Base-by-base conservation (phyloP, 768 basidiomycete species). In the Floccularia luteovirens region DNA sequence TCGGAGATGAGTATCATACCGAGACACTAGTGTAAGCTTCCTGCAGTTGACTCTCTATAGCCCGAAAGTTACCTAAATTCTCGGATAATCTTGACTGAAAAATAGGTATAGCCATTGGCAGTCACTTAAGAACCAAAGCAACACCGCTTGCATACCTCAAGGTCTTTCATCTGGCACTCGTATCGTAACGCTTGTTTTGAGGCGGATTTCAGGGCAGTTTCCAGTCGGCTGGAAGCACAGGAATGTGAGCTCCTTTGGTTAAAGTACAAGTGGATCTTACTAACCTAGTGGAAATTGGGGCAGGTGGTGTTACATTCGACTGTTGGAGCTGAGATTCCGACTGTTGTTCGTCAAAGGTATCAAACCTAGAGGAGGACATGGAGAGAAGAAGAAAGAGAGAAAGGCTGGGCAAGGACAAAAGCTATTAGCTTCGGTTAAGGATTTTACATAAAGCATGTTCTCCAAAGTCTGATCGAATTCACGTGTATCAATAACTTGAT, bases 51-150 rank as follows among this genome's bases (percentile, higher is more conserved):
- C 72, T 72, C 47, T 88, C 82, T 45, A 88, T 78, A 13, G 80
- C 78, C 39, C 81, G 67, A 40, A 85, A 86, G 52, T 87, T 87
- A 50, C 79, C 79, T 40, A 88, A 62, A 52, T 79, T 74, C 48
- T 84, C 78, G 28, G 79, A 70, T 17, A 89, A 70, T 53, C 73
- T 76, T 38, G 69, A 68, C 84, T 87, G 50, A 1, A 36, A 34
- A 21, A 20, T 24, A 40, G 24, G 31, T 24, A 21, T 43, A 35
- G 45, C 31, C 25, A 38, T 39, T 27, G 16, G 30, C 36, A 17
- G 21, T 16, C 23, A 38, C 14, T 22, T 21, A 38, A n/a, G 13
- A 38, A 21, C 24, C 25, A 27, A 24, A 19, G 13, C 35, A 22
- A 27, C 36, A 6, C 12, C 37, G 31, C 48, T 44, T 13, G 36